Evolutionary conservation across 768 basidiomycete genomes (phyloP).

Genomic region (Hydnomerulius pinastri): DNA sequence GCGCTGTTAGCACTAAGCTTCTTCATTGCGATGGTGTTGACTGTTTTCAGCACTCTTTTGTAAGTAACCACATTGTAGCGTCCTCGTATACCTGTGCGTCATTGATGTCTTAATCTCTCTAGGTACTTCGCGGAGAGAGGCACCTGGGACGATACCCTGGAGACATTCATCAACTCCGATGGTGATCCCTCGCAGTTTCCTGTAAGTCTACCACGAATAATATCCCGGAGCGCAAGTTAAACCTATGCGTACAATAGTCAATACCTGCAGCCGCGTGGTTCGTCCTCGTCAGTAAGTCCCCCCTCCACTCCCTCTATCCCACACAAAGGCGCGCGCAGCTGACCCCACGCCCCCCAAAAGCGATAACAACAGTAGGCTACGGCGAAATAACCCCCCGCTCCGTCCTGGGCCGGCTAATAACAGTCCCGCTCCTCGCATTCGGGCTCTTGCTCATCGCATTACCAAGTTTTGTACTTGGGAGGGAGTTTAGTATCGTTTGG

Average conservation of each 20-base stretch:
- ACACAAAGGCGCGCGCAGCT: not conserved
- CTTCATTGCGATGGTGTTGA: conserved; percentile 85
- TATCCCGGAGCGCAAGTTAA: not conserved
- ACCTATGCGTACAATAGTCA: conserved; percentile 44
- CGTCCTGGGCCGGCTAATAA: conserved; percentile 83
- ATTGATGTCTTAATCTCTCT: not conserved
- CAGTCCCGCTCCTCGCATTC: conserved; percentile 83
- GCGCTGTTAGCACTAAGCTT: conserved; percentile 85
- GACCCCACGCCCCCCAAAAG: conserved; percentile 30
- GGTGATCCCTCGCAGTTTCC: conserved; percentile 83
- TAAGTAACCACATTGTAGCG: conserved; percentile 35
- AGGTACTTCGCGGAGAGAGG: conserved; percentile 92
- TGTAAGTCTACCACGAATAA: conserved; percentile 38
- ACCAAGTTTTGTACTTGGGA: conserved; percentile 87
- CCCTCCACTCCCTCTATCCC: not conserved
- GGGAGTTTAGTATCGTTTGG: conserved; percentile 92
- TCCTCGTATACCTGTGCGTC: not conserved
- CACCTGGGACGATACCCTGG: conserved; percentile 81
- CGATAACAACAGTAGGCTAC: conserved; percentile 89
- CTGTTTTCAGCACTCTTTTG: conserved; percentile 86
- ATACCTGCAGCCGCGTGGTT: conserved; percentile 85
- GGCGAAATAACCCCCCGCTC: conserved; percentile 91
- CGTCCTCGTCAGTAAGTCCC: conserved; percentile 72
- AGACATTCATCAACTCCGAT: conserved; percentile 81
- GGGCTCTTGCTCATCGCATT: conserved; percentile 88